Evolutionary conservation across 2,329 filamentous ascomycete genomes (phyloP).

Genomic region (Allantophomopsis cytisporea): DNA sequence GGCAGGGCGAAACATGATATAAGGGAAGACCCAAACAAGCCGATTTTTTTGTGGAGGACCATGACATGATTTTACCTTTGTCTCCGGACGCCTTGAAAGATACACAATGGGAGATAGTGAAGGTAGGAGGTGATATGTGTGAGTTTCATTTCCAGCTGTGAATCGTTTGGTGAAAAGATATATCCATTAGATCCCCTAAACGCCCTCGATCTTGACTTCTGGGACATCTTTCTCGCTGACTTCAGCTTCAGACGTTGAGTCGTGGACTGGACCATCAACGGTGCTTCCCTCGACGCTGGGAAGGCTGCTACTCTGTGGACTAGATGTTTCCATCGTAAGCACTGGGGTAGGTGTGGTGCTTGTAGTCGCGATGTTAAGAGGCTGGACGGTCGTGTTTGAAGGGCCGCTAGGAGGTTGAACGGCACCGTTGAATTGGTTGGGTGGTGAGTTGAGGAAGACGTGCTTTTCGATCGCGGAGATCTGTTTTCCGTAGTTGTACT

Average conservation of each 20-base stretch:
- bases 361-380: conserved; percentile 27
- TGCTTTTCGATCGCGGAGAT: conserved; percentile 49
- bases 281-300: conserved; percentile 48
- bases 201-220: neutral
- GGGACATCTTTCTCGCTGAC: neutral
- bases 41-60: no score
- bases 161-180: no score
- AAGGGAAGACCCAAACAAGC: no score
- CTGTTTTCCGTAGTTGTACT: conserved; percentile 51
- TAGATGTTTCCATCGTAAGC: conserved; percentile 56
- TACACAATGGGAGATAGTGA: no score
- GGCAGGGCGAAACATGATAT: no score
- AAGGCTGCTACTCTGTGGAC: conserved; percentile 51
- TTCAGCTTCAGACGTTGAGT: neutral
- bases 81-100: no score
- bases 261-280: conserved; percentile 14
- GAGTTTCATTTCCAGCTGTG: no score
- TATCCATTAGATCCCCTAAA: neutral
- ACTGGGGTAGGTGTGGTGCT: conserved; percentile 49
- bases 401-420: conserved; percentile 7
- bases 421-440: conserved; percentile 3
- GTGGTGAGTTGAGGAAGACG: conserved; percentile 18
- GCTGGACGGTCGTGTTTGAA: conserved; percentile 12
- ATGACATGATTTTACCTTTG: no score
- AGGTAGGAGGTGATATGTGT: no score